Evolutionary conservation across 2,329 filamentous ascomycete species (phyloP), one percentile per base, ranked within the genome.

Genomic region (Myriosclerotinia scirpicola): DNA sequence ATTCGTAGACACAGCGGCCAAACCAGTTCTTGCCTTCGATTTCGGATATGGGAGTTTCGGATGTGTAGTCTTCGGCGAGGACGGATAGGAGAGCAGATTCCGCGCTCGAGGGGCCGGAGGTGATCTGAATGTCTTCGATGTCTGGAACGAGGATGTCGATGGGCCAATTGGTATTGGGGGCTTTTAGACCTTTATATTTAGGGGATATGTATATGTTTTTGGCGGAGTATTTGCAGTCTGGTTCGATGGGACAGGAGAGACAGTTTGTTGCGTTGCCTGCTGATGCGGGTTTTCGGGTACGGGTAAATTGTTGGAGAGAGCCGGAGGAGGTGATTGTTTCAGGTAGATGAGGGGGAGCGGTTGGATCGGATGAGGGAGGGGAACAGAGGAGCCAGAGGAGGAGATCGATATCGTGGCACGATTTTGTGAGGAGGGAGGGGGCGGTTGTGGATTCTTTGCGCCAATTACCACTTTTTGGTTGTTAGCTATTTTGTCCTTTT

Each of bases 331-430:
- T 94, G 0, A 94, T 81, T 77, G 97, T 93, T 0, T 90, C 84
- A 17, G 81, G 77, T 7, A 67, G 48, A 38, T 67, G 59, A 11
- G 65, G 46, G 8, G 59, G 50, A 20, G 64, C 58, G 7, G 76
- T 73, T 34, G 71, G 69, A 15, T 75, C 72, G 1, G 75, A 73
- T 1, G 71, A 68, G 2, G 81, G 74, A 0, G 84, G 77, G 0
- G 92, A 91, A 75, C 89, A 94, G 14, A 98, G 83, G 56, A 98
- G 80, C 95, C 95, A 99, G 20, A 98, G 81, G 5, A 98, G 80
- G 67, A 98, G 87, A 75, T 99, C 95, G 60, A 99, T 91, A 73
- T 99, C 95, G 74, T 99, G 95, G 73, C 95, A 98, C 67, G 92
- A 96, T 79, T 98, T 99, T 3, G 94, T 97, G 40, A 99, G 83